Evolutionary conservation across 352 stramenopile species (phyloP), one percentile per base, ranked within the genome.

Genomic region (Globisporangium rhizosaccharum): DNA sequence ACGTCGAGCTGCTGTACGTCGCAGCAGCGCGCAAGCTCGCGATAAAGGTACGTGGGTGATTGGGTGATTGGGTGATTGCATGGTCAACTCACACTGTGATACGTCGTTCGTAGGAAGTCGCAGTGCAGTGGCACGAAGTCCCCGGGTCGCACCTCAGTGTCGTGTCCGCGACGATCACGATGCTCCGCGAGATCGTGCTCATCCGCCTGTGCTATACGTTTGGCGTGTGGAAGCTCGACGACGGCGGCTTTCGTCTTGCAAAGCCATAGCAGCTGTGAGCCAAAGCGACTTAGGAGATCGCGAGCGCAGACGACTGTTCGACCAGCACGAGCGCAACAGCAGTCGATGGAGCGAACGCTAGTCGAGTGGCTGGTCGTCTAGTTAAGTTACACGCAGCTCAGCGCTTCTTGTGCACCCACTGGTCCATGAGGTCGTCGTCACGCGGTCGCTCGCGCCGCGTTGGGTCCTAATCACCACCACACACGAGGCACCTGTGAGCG

Each of bases 1-100:
- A 98, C 65, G 89, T 97, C n/a, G 93, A 98, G 60, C 55, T 98
- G 59, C 70, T 98, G 28, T 97, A 90, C 68, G 63, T 97, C 52
- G 89, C 84, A 18, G 79, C 67, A 3, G 69, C 59, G 51, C 82
- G 67, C 42, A 73, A 76, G 26, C 70, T 92, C 55, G 53, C 59
- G 17, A 73, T 92, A 48, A 88, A 89, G 76, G 82, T 88, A 53
- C 10, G 56, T 48, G 20, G 15, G 23, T 44, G 17, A n/a, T 64
- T 15, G 49, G 23, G 30, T 36, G 36, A 41, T 25, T 28, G 51
- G 33, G 5, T 37, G 26, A 17, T 54, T 53, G 26, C 45, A 23
- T 23, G 23, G 23, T 23, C 23, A 23, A 23, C 23, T 23, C 23
- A 23, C 23, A 23, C 23, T 23, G 23, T 23, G 23, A 23, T 23